Percentiles rank a stretch among this genome's conserved stretches.
Evolutionary conservation across 2,329 filamentous ascomycete genomes (phyloP).

Genomic region (Trichoderma cornu-damae): DNA sequence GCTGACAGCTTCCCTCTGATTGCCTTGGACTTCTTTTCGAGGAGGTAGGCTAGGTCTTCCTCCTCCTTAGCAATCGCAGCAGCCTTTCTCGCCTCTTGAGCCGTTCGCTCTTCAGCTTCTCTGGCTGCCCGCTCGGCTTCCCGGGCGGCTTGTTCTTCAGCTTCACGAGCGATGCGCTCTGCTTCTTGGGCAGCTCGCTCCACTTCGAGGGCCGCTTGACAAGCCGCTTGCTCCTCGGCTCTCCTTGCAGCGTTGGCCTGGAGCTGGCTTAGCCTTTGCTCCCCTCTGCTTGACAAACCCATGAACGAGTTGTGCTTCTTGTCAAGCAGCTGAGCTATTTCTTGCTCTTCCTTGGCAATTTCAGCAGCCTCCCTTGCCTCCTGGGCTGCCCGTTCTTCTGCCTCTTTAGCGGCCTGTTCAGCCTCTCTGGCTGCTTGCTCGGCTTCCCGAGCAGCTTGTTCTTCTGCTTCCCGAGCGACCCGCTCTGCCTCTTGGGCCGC

Average conservation of each 20-base stretch:
- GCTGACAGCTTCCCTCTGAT: conserved; percentile 42
- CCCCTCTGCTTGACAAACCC: conserved; percentile 18
- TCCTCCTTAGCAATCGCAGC: conserved; percentile 29
- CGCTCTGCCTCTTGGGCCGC: conserved; percentile 25
- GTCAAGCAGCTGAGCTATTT: conserved; percentile 39
- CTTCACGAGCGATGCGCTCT: conserved; percentile 23
- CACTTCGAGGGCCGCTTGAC: conserved; percentile 13
- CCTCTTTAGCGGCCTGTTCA: conserved; percentile 20
- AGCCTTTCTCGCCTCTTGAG: conserved; percentile 21
- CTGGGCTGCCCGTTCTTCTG: neutral
- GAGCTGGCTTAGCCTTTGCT: neutral
- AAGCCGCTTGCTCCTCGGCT: conserved; percentile 24
- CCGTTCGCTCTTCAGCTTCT: conserved; percentile 32
- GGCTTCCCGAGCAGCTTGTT: conserved; percentile 17
- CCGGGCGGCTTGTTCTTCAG: conserved; percentile 20
- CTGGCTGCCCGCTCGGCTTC: conserved; percentile 33
- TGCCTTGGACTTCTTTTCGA: conserved; percentile 45
- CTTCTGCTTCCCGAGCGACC: conserved; percentile 19
- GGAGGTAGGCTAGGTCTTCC: conserved; percentile 38
- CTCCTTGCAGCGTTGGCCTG: conserved; percentile 6
- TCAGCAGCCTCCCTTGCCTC: conserved; percentile 21
- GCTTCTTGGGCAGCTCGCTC: conserved; percentile 21
- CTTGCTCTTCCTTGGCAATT: conserved; percentile 32
- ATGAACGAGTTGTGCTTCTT: conserved; percentile 41
- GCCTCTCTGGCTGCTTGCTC: conserved; percentile 21